These are phyloP conservation scores for Neonectria faginata DNA, from an alignment of 2,329 filamentous ascomycete genomes.

Conservation along the genomic window DNA sequence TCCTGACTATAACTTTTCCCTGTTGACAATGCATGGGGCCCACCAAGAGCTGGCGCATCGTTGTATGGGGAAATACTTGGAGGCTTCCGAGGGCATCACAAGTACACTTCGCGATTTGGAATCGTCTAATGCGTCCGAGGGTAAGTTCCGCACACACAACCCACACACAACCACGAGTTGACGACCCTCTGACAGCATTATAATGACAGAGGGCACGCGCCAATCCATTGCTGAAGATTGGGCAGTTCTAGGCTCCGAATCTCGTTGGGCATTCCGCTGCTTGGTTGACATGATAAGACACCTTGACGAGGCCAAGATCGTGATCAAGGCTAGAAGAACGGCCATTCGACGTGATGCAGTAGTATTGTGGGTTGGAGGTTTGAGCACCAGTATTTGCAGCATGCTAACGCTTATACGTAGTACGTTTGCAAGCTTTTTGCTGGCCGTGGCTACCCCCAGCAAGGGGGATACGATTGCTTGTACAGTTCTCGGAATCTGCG, in stretches of 20 bases:
- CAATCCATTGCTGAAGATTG: background rate
- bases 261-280: background rate
- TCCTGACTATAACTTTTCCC: too few species aligned
- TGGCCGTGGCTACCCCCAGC: background rate
- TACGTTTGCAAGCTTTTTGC: background rate
- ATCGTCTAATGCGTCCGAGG: background rate
- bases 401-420: background rate
- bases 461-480: too few species aligned
- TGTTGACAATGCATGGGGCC: accelerated
- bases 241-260: background rate
- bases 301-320: background rate
- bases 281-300: background rate
- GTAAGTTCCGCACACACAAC: background rate
- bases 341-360: background rate
- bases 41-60: too few species aligned
- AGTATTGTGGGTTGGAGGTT: background rate
- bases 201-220: background rate
- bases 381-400: too few species aligned
- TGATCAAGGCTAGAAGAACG: background rate
- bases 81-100: background rate
- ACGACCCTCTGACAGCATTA: background rate
- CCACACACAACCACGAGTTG: background rate
- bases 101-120: background rate
- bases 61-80: background rate
- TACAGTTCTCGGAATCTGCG: background rate